Base-by-base conservation (phyloP, 2,329 filamentous ascomycete species). In the Ophiostoma fasciatum region DNA sequence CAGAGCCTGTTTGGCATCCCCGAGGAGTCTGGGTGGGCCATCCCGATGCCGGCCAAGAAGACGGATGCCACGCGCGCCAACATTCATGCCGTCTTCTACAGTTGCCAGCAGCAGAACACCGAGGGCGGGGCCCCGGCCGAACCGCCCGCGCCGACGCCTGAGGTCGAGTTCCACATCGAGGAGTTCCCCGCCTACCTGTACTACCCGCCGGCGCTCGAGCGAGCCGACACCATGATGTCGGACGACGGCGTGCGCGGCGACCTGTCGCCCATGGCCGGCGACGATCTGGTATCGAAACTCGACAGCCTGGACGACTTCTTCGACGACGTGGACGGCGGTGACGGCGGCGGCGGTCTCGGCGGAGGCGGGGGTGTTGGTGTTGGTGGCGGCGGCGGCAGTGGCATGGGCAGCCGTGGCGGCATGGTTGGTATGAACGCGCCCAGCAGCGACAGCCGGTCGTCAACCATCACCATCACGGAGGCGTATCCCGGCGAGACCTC, bases 1-100 rank as follows among this genome's bases (percentile, higher is more conserved):
- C 82, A 94, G 53, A 94, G 85, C 50, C 61, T 98, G 23, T 98
- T 96, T 53, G 92, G 92, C 20, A 96, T 98, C 40, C 90, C 90
- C 0, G 88, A 96, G 52, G 78, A 85, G 17, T 90, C 83, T 13
- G 90, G 90, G 2, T 98, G 90, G 90, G 90, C 90, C 0, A 84
- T 98, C 30, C 88, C 90, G 0, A 74, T 92, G 53, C 90, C 90
- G 13, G 88, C 88, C 1, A 79, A 82, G 38, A 88, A 94, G 60
- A 90, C 87, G 1, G 78, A 80, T 36, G 73, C 77, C 23, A 96
- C 90, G 4, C 72, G 90, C 39, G 73, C 78, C 39, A 98, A 98
- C 48, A 90, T 98, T 3, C 88, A 96, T 53, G 84, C 87, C 0
- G 87, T 90, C 1, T 96, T 94, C 57, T 94, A 94, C 57, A 93